Evolutionary conservation across 2,329 filamentous ascomycete species (phyloP), one percentile per base, ranked within the genome.

Genomic region (Helotiales sp.): DNA sequence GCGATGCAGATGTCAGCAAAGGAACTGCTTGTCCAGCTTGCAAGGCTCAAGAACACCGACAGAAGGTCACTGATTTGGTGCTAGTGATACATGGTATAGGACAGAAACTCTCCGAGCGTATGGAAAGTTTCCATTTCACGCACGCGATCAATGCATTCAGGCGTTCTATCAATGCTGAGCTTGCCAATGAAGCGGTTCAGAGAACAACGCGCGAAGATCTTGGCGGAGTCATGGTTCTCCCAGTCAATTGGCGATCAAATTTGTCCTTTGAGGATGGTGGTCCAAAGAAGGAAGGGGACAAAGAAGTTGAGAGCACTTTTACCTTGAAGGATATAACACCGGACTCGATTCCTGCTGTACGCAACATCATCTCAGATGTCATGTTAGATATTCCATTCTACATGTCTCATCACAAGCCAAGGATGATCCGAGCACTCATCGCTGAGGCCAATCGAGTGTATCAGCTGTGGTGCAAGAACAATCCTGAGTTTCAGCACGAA

Each of bases 331-430:
- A 98, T 66, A 97, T 99, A 64, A 96, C 96, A 5, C 93, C 92
- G 1, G 84, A 87, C 40, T 95, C 91, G 0, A 90, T 99, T 29
- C 93, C 93, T 0, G 92, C 91, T 0, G 89, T 99, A n/a, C 87
- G 95, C 46, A 91, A 89, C 69, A 86, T 99, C 70, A 96, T 99
- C 60, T 96, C 90, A 40, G 95, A 99, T 72, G 91, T 99, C 66
- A 97, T 99, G 91, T 88, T 98, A 50, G 95, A 99, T 71, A 93
- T 99, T 50, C 95, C 95, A 0, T 98, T 96, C 71, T 99, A 98
- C 75, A 87, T 99, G 75, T 98, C 93, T 0, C 90, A 96, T 58
- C 93, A 98, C 74, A 96, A 98, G 69, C 84, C 88, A 3, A 96
- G 92, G 73, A 98, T 99, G 93, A 89, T 96, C 51, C 82, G 87